Conservation (phyloP, 495 filamentous ascomycete genomes). For the Wilcoxina mikolae region DNA sequence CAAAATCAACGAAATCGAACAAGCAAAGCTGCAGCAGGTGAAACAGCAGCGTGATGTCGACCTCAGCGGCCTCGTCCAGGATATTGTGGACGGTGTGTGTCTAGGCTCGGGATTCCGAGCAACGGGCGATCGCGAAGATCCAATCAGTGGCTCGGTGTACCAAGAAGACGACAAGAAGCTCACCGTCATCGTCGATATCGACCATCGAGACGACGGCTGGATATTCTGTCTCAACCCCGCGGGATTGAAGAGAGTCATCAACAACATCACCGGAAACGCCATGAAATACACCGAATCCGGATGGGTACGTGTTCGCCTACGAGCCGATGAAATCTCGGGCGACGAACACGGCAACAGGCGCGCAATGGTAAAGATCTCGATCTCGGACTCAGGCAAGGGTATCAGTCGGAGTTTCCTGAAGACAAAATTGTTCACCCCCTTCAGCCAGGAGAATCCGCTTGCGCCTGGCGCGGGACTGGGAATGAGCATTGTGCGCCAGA, state of each 20-base stretch:
- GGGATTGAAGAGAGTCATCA: slow-evolving; percentile 56
- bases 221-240: slow-evolving; percentile 55
- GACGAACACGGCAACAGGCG: slow-evolving; percentile 20
- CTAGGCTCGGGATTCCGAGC: slow-evolving; percentile 35
- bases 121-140: slow-evolving; percentile 2
- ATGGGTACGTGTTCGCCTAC: slow-evolving; percentile 47
- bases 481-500: slow-evolving; percentile 51
- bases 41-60: slow-evolving; percentile 30
- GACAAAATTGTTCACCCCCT: slow-evolving; percentile 51
- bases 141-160: slow-evolving; percentile 9
- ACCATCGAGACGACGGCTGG: slow-evolving; percentile 39
- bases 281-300: slow-evolving; percentile 63
- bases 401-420: slow-evolving; percentile 56
- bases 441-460: slow-evolving; percentile 53
- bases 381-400: slow-evolving; percentile 53
- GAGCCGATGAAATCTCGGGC: slow-evolving; percentile 31
- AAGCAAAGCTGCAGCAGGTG: neutral
- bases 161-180: slow-evolving; percentile 32
- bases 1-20: neutral
- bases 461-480: slow-evolving; percentile 55
- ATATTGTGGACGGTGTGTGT: slow-evolving; percentile 45
- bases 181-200: slow-evolving; percentile 50
- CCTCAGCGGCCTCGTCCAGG: slow-evolving; percentile 40
- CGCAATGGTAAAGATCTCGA: slow-evolving; percentile 35
- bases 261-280: slow-evolving; percentile 73